These are phyloP conservation scores for Acacia concinna DNA, from an alignment of 331 rosid species.

Conservation along the genomic window DNA sequence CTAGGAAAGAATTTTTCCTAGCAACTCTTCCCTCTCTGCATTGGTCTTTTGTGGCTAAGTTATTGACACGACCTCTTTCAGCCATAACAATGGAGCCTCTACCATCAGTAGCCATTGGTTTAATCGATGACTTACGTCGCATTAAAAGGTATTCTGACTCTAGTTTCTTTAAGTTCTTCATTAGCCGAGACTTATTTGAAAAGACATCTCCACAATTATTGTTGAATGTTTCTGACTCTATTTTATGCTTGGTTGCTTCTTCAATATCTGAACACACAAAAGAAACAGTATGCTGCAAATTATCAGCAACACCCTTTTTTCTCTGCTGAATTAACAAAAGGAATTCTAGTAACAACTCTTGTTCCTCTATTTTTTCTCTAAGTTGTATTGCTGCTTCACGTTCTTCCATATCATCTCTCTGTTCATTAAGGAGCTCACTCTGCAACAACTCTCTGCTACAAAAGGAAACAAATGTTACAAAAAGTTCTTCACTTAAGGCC, in stretches of 20 bases:
- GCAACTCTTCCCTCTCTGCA: conserved; percentile 58
- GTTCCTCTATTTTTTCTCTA: conserved; percentile 71
- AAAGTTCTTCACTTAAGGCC: conserved; percentile 7
- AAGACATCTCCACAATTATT: conserved; percentile 47
- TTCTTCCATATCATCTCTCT: conserved; percentile 72
- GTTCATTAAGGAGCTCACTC: conserved; percentile 77
- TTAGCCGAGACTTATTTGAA: conserved; percentile 64
- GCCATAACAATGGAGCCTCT: conserved; percentile 55
- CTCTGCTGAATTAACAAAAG: conserved; percentile 74
- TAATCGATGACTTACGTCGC: conserved; percentile 63
- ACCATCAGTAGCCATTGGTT: conserved; percentile 49
- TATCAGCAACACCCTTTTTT: conserved; percentile 71
- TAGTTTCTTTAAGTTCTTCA: conserved; percentile 86
- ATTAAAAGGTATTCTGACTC: conserved; percentile 80
- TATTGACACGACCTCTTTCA: conserved; percentile 70
- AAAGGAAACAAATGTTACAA: conserved; percentile 34
- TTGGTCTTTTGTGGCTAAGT: conserved; percentile 54
- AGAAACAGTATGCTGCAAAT: conserved; percentile 71
- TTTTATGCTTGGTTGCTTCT: conserved; percentile 72
- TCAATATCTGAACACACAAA: conserved; percentile 78
- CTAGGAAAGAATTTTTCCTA: conserved; percentile 87
- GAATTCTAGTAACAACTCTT: conserved; percentile 82
- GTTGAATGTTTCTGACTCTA: conserved; percentile 43
- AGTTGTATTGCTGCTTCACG: conserved; percentile 87
- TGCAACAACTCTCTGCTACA: conserved; percentile 78